These are phyloP conservation scores for Darksidea phi DNA, from an alignment of 495 filamentous ascomycete species.

Conservation along the genomic window DNA sequence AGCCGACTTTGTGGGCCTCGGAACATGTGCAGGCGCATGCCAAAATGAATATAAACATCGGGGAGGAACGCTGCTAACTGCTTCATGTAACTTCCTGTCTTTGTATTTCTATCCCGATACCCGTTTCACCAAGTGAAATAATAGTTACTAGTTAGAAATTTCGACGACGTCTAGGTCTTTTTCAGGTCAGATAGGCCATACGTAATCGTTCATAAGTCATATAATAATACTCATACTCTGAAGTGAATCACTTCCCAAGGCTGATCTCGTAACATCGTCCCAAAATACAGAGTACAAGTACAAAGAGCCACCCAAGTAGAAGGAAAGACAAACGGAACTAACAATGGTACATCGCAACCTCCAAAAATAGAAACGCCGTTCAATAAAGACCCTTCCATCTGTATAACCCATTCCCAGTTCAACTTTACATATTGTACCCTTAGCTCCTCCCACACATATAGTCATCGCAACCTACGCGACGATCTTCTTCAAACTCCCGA, in stretches of 20 bases:
- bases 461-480: constrained; percentile 1
- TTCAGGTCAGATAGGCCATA: too few species aligned
- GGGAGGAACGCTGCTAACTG: too few species aligned
- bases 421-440: constrained; percentile 1
- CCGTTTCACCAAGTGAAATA: too few species aligned
- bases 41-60: too few species aligned
- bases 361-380: constrained; percentile 8
- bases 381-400: constrained; percentile 20
- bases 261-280: too few species aligned
- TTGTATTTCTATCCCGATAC: too few species aligned
- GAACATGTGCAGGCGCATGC: too few species aligned
- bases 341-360: constrained; percentile 6
- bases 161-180: too few species aligned
- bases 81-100: too few species aligned
- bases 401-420: background rate
- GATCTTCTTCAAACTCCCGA: constrained; percentile 32
- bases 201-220: background rate
- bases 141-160: too few species aligned
- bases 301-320: constrained; percentile 16
- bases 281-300: constrained; percentile 17
- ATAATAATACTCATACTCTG: constrained; percentile 4
- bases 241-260: background rate
- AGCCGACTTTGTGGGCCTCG: too few species aligned
- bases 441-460: constrained; percentile 1
- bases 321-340: constrained; percentile 3